Percentiles rank a stretch among this genome's conserved stretches.
Evolutionary conservation across 345 rosid genomes (phyloP).

Genomic region (Schrenkiella parvula): DNA sequence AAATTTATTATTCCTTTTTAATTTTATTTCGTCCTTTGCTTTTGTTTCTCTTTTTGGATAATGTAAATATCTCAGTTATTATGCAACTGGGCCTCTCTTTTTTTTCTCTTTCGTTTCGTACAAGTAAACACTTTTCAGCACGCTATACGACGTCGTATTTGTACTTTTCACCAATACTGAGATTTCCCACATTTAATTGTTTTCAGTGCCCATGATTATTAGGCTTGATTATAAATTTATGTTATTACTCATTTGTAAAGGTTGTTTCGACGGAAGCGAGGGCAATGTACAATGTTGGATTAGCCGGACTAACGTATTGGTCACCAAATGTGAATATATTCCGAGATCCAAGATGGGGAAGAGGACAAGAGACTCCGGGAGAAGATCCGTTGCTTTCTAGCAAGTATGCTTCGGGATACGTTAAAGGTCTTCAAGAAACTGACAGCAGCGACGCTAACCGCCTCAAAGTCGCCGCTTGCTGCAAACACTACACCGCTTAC

Average conservation of each 20-base stretch:
- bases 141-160: constrained; percentile 10
- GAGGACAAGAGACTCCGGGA: constrained; percentile 95
- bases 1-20: background rate
- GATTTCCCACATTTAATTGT: background rate
- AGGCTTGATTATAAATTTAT: too few relatives aligned
- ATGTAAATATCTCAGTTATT: background rate
- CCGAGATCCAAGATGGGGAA: constrained; percentile 97
- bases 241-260: constrained; percentile 24
- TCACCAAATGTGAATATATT: constrained; percentile 87
- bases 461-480: constrained; percentile 93
- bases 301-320: constrained; percentile 90
- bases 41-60: constrained; percentile 20
- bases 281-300: constrained; percentile 94
- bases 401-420: constrained; percentile 65
- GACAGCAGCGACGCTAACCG: constrained; percentile 47
- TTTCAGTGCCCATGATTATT: constrained; percentile 3
- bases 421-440: constrained; percentile 67
- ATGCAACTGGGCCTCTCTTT: constrained; percentile 14
- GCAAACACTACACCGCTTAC: constrained; percentile 94
- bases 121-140: constrained; percentile 20
- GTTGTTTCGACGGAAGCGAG: constrained; percentile 96
- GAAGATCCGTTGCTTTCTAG: constrained; percentile 87
- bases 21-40: constrained; percentile 2
- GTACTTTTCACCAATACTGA: background rate
- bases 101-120: constrained; percentile 9